phyloP scores from a whole-genome alignment of 805 yeast genomes.

The Saccharomycopsis synnaedendra region DNA sequence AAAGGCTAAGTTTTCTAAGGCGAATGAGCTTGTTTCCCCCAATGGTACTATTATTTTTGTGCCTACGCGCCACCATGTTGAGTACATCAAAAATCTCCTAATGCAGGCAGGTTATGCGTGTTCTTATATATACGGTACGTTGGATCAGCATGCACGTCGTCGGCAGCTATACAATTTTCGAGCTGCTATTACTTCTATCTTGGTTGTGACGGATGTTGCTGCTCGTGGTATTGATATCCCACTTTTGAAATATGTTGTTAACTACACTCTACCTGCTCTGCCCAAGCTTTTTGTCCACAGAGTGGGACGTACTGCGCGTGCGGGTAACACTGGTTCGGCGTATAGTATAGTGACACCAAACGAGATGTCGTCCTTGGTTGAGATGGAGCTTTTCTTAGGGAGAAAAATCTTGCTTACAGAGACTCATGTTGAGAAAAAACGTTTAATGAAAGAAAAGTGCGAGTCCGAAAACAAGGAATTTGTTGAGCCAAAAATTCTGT shows the following conservation, averaged over 20 bases:
- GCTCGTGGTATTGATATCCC: slow-evolving; percentile 99
- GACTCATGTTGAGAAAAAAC: slow-evolving; percentile 54
- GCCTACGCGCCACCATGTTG: slow-evolving; percentile 97
- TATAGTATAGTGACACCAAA: slow-evolving; percentile 76
- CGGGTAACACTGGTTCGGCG: slow-evolving; percentile 98
- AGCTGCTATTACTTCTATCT: slow-evolving; percentile 68
- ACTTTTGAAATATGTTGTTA: slow-evolving; percentile 86
- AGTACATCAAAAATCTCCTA: slow-evolving; percentile 64
- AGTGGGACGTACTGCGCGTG: slow-evolving; percentile 99
- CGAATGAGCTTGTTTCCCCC: slow-evolving; percentile 75
- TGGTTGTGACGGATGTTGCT: slow-evolving; percentile 96
- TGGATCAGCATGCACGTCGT: slow-evolving; percentile 91
- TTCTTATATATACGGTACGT: slow-evolving; percentile 88
- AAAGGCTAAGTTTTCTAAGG: slow-evolving; percentile 57
- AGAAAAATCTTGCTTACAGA: slow-evolving; percentile 62
- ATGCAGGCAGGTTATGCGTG: slow-evolving; percentile 68
- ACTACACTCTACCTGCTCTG: slow-evolving; percentile 81
- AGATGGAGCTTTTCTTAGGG: slow-evolving; percentile 83
- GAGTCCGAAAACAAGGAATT: slow-evolving; percentile 28
- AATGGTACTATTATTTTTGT: slow-evolving; percentile 87
- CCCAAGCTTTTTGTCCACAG: slow-evolving; percentile 93
- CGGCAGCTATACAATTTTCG: slow-evolving; percentile 80
- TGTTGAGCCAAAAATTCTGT: slow-evolving; percentile 51
- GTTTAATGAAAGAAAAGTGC: slow-evolving; percentile 36
- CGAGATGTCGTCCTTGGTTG: slow-evolving; percentile 84